Conservation (phyloP, 2,329 filamentous ascomycete species). For the Aspergillus clavatus region DNA sequence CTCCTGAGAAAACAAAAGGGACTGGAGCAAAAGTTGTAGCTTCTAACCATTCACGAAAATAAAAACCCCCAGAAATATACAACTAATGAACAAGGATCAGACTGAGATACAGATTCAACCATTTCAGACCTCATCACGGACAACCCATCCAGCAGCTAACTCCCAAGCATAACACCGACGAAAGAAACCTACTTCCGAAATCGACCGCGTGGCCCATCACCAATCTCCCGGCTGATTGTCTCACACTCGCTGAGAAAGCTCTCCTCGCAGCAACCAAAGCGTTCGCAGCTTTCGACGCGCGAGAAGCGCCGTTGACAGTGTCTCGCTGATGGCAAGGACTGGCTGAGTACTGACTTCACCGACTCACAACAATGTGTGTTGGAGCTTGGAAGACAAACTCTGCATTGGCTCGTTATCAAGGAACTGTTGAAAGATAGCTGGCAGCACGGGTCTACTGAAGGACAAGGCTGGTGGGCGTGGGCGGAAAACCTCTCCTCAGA, state of each 20-base stretch:
- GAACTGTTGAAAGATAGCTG: background rate
- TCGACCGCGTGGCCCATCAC: background rate
- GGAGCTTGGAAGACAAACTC: background rate
- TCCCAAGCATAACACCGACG: conserved; percentile 1
- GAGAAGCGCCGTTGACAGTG: background rate
- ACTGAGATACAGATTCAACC: no score
- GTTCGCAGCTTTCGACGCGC: background rate
- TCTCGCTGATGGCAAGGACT: background rate
- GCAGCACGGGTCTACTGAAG: background rate
- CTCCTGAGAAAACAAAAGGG: no score
- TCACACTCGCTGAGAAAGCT: background rate
- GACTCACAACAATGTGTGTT: background rate
- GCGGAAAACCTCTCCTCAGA: background rate
- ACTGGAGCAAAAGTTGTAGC: no score
- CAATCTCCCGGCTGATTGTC: background rate
- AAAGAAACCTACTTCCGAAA: conserved; percentile 1
- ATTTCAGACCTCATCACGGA: no score
- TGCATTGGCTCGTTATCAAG: background rate
- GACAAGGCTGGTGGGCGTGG: background rate
- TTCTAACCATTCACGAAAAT: no score
- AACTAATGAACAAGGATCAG: no score
- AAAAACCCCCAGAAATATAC: no score
- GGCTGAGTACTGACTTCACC: background rate
- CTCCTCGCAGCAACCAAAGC: background rate
- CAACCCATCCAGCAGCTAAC: no score